Conservation (phyloP, 352 stramenopile genomes). For the Pythium inflatum region DNA sequence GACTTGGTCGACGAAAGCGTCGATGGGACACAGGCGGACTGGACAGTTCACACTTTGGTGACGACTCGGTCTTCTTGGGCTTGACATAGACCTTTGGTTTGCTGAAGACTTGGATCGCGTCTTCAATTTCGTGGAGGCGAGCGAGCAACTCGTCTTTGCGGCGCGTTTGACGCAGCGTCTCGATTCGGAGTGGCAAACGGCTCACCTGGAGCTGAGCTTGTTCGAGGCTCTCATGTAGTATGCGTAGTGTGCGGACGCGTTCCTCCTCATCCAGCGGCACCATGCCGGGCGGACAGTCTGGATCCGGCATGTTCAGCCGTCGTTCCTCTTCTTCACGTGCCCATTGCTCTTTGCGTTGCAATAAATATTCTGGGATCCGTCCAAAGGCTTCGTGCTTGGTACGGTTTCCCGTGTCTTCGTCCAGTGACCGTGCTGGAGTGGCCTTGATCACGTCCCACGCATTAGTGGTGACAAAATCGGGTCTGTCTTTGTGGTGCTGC, state of each 20-base stretch:
- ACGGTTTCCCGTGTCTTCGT: conserved; percentile 23
- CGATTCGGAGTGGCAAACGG: conserved; percentile 78
- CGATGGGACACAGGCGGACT: background rate
- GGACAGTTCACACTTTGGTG: conserved; percentile 8
- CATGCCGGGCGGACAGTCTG: conserved; percentile 88
- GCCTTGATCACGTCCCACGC: conserved; percentile 79
- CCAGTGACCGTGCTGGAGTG: conserved; percentile 26
- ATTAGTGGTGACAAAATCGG: conserved; percentile 76
- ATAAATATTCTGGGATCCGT: conserved; percentile 69
- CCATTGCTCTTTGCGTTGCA: conserved; percentile 81
- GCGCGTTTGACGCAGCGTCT: conserved; percentile 80
- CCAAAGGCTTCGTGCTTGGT: conserved; percentile 52
- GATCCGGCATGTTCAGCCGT: conserved; percentile 70
- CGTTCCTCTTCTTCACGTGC: conserved; percentile 84
- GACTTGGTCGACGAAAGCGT: conserved; percentile 20
- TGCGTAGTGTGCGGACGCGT: conserved; percentile 61
- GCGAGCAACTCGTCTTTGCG: conserved; percentile 81
- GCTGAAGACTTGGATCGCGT: conserved; percentile 89
- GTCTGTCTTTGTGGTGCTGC: conserved; percentile 59
- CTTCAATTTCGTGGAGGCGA: conserved; percentile 89
- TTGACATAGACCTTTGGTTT: conserved; percentile 84
- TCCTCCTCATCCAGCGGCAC: conserved; percentile 82
- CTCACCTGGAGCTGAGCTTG: conserved; percentile 74
- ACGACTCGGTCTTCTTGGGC: conserved; percentile 21
- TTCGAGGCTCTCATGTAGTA: conserved; percentile 66